phyloP scores from a whole-genome alignment of 805 yeast species.

The Saturnispora diversa region DNA sequence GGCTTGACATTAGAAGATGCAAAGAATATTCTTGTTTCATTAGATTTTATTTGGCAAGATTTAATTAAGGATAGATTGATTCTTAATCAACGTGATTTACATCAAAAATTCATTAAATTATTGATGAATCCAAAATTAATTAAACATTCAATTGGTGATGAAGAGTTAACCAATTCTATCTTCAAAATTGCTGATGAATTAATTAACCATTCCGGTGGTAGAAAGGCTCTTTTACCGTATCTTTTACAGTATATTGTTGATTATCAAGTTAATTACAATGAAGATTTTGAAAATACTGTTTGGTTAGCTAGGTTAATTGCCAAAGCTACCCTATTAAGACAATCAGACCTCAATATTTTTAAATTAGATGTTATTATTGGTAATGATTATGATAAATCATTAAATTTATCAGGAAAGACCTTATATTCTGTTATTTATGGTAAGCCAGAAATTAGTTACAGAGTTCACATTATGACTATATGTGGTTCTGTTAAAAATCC shows the following conservation, averaged over 20 bases:
- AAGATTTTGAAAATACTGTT: conserved; percentile 31
- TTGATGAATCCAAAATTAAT: conserved; percentile 38
- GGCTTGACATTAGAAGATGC: conserved; percentile 16
- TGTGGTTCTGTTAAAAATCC: conserved; percentile 30
- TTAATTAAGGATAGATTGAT: conserved; percentile 52
- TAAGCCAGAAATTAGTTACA: conserved; percentile 45
- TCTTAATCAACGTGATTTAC: conserved; percentile 57
- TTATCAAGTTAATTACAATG: conserved; percentile 33
- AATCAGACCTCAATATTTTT: conserved; percentile 49
- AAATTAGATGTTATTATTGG: conserved; percentile 53
- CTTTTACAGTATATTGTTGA: conserved; percentile 40
- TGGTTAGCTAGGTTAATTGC: conserved; percentile 51
- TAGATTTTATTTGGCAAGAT: conserved; percentile 48
- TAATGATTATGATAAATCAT: conserved; percentile 38
- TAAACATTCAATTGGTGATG: conserved; percentile 28
- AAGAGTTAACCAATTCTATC: conserved; percentile 25
- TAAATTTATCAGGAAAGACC: conserved; percentile 30
- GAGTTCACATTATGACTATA: conserved; percentile 42
- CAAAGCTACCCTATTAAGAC: conserved; percentile 39
- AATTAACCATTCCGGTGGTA: conserved; percentile 42
- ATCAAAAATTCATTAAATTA: conserved; percentile 45
- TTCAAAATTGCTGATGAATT: conserved; percentile 36
- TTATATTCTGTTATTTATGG: conserved; percentile 49
- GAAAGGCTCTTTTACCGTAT: conserved; percentile 62
- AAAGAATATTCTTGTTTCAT: conserved; percentile 25